Base-by-base conservation (phyloP, 2,329 filamentous ascomycete species). In the Claviceps africana region DNA sequence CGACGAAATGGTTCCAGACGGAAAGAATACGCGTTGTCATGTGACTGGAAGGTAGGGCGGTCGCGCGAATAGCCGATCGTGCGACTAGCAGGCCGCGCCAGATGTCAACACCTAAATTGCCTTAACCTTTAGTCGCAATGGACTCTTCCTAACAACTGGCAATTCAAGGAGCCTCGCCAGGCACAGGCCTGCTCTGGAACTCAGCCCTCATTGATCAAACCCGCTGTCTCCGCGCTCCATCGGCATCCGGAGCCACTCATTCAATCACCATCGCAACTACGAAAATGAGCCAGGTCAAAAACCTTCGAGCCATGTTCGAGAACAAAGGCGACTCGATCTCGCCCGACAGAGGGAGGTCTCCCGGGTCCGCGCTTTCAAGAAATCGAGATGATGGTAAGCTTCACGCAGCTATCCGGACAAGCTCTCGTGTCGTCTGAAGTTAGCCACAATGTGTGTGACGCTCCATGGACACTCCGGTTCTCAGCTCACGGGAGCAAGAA, bases 241-340 rank as follows among this genome's bases (percentile, higher is more conserved):
- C 39, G 9, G 7, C 47, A n/a, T 19, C 11, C 19, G 19, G 30
- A 10, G 33, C 33, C 19, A 22, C 37, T 49, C 5, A 22, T 25
- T 22, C 2, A 28, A 17, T 17, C 7, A 35, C 21, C n/a, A n/a
- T 31, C 17, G 28, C 22, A 15, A 48, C 17, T 9, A 25, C 44
- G 11, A 51, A 46, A 19, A 82, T 81, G 78, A 82, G 81, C 63
- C 81, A 78, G 62, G 83, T 87, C 62, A 83, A 76, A 70, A 86
- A 86, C 70, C 79, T 90, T 58, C 77, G 84, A 61, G 86, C 86
- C 63, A 88, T 86, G 77, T 89, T 89, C 66, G 86, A 90, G 73
- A 80, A 81, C 65, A 86, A 81, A 68, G 79, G 76, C 65, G 78
- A 80, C 59, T 72, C 74, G 53, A 83, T 78, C 60, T 77, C 81